Evolutionary conservation across 2,329 filamentous ascomycete genomes (phyloP).

Genomic region (Fusarium pseudoanthophilum): DNA sequence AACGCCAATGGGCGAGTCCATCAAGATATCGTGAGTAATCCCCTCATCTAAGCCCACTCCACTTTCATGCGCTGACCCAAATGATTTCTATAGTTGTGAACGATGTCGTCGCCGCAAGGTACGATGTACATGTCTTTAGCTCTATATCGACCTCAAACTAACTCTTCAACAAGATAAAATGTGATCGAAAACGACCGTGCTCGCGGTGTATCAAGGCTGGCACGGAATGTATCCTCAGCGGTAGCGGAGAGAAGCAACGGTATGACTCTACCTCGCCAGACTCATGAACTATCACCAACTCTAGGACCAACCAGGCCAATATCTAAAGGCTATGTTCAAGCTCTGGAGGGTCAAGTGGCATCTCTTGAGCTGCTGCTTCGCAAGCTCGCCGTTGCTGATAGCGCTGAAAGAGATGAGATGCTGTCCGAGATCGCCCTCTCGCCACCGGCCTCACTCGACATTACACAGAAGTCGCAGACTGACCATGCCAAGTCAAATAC

Average conservation of each 20-base stretch:
- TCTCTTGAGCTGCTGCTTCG: constrained; percentile 58
- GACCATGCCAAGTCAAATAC: constrained; percentile 42
- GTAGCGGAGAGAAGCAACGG: constrained; percentile 57
- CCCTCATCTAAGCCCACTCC: constrained; percentile 10
- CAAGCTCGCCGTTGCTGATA: constrained; percentile 55
- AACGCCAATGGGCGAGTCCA: constrained; percentile 50
- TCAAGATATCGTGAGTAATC: constrained; percentile 51
- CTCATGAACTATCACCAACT: neutral
- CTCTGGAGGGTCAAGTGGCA: constrained; percentile 58
- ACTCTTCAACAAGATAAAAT: constrained; percentile 58
- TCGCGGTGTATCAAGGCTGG: constrained; percentile 58
- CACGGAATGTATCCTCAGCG: constrained; percentile 53
- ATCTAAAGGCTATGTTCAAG: constrained; percentile 58
- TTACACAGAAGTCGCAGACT: constrained; percentile 18
- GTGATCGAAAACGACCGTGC: constrained; percentile 62
- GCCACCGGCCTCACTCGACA: constrained; percentile 28
- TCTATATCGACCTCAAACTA: neutral
- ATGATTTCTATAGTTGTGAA: constrained; percentile 50
- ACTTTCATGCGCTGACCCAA: constrained; percentile 16
- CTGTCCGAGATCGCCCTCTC: constrained; percentile 51
- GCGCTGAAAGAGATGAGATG: constrained; percentile 54
- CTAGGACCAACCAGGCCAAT: constrained; percentile 51
- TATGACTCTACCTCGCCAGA: constrained; percentile 33
- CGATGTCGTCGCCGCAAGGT: constrained; percentile 58
- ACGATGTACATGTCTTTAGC: neutral